phyloP scores from a whole-genome alignment of 306 rosid genomes.

The Acacia melanoxylon region DNA sequence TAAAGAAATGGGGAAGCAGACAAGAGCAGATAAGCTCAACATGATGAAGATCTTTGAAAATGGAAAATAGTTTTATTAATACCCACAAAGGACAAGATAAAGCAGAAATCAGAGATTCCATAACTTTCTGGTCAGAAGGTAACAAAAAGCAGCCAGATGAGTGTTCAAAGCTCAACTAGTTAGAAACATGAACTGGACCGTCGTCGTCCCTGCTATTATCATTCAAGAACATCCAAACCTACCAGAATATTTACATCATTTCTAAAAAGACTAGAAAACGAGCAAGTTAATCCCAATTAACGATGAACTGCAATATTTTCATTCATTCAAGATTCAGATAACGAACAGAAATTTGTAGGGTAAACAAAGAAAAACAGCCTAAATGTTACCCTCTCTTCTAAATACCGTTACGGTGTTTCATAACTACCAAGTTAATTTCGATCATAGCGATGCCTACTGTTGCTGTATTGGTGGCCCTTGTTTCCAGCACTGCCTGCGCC shows the following conservation, averaged over 20 bases:
- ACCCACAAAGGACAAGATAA: not conserved
- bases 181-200: conserved; percentile 25
- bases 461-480: conserved; percentile 35
- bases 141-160: conserved; percentile 19
- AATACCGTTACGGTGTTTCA: not conserved
- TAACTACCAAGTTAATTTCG: conserved; percentile 42
- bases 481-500: conserved; percentile 30
- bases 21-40: conserved; percentile 47
- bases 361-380: conserved; percentile 18
- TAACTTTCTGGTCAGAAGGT: conserved; percentile 24
- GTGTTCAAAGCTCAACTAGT: conserved; percentile 15
- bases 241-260: conserved; percentile 52
- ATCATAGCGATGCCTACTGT: conserved; percentile 46
- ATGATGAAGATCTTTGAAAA: conserved; percentile 32
- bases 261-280: conserved; percentile 22
- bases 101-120: conserved; percentile 35
- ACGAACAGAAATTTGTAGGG: conserved; percentile 20
- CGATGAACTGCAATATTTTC: conserved; percentile 43
- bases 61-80: not conserved
- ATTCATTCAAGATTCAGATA: conserved; percentile 24
- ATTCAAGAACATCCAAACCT: conserved; percentile 10
- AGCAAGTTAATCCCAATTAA: conserved; percentile 26
- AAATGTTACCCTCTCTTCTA: conserved; percentile 26
- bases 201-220: not conserved
- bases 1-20: conserved; percentile 29